Evolutionary conservation across 2,329 filamentous ascomycete species (phyloP).

Genomic region (Neofusicoccum sp.): DNA sequence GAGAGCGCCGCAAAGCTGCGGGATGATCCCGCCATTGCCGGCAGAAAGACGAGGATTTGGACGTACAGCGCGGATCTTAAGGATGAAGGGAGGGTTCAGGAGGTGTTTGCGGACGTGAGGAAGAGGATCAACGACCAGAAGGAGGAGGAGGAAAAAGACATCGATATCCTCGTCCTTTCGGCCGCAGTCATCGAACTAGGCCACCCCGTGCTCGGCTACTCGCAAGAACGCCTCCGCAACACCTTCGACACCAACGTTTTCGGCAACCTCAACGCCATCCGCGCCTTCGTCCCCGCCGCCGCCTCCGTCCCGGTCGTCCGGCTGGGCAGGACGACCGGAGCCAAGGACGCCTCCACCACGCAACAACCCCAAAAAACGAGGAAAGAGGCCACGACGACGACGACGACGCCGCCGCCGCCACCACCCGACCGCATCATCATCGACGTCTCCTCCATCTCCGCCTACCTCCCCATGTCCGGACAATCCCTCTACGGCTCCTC

Average conservation of each 20-base stretch:
- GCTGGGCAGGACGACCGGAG: neutral
- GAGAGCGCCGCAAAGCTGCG: neutral
- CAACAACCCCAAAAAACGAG: neutral
- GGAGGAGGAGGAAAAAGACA: neutral
- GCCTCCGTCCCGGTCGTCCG: neutral
- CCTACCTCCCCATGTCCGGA: neutral
- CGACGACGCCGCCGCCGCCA: neutral
- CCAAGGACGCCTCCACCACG: neutral
- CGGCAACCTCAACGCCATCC: slow-evolving; percentile 23
- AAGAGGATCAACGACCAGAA: slow-evolving; percentile 5
- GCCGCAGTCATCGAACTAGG: slow-evolving; percentile 15
- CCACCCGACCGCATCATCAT: neutral
- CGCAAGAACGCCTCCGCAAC: neutral
- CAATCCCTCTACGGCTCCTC: slow-evolving; percentile 21
- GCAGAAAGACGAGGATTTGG: slow-evolving; percentile 5
- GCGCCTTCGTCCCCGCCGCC: slow-evolving; percentile 22
- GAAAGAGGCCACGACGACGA: neutral
- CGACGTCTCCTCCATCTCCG: slow-evolving; percentile 14
- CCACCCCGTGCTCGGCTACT: slow-evolving; percentile 4
- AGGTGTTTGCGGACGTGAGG: slow-evolving; percentile 13
- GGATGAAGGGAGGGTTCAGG: too few relatives aligned
- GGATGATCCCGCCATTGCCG: neutral
- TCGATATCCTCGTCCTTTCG: slow-evolving; percentile 24
- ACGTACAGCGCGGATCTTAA: neutral
- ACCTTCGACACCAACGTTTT: slow-evolving; percentile 23